These are phyloP conservation scores for Yamadazyma mexicana DNA, from an alignment of 1,139 yeast species.

Conservation along the genomic window DNA sequence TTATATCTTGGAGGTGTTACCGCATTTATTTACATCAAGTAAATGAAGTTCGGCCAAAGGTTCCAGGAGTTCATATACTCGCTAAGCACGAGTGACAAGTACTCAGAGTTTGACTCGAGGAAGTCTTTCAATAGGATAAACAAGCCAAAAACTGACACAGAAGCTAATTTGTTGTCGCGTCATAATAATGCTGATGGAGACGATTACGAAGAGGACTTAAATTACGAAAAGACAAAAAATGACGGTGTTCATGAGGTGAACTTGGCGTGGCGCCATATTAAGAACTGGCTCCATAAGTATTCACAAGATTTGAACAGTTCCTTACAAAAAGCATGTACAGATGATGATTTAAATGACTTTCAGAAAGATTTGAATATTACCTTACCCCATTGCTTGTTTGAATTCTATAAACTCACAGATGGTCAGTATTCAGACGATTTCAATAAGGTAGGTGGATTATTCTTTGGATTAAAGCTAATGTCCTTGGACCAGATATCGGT, in stretches of 20 bases:
- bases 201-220: conserved; percentile 13
- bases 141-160: conserved; percentile 34
- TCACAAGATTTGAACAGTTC: conserved; percentile 58
- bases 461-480: conserved; percentile 66
- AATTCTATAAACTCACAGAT: conserved; percentile 63
- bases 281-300: conserved; percentile 56
- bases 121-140: conserved; percentile 48
- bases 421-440: conserved; percentile 56
- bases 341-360: conserved; percentile 59
- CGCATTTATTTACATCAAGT: too few relatives aligned
- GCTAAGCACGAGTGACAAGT: conserved; percentile 63
- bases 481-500: conserved; percentile 63
- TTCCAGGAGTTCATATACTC: conserved; percentile 62
- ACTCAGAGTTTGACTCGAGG: conserved; percentile 63
- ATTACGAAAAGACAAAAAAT: conserved; percentile 8
- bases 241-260: conserved; percentile 65
- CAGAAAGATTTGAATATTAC: conserved; percentile 60
- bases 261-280: conserved; percentile 71
- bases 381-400: conserved; percentile 61
- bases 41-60: conserved; percentile 31
- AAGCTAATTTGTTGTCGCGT: conserved; percentile 32
- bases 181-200: conserved; percentile 22
- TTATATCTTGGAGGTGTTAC: too few relatives aligned
- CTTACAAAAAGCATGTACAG: conserved; percentile 63
- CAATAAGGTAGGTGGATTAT: conserved; percentile 58